Conservation (phyloP, 164 flowering plant species). For the Dillenia turbinata region DNA sequence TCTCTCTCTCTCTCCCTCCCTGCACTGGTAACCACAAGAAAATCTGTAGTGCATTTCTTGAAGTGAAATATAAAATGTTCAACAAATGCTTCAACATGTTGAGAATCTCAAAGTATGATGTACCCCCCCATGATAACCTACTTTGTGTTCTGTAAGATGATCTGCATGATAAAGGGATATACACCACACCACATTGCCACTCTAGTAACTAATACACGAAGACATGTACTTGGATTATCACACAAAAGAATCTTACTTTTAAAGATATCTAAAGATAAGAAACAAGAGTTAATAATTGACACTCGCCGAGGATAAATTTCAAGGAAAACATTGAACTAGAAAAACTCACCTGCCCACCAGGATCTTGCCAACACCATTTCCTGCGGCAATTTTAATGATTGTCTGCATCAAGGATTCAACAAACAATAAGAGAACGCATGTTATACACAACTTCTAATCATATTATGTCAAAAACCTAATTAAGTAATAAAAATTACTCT, state of each 20-base stretch:
- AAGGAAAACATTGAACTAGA: neutral
- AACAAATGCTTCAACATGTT: too few species aligned
- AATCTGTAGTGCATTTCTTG: too few species aligned
- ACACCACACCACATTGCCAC: too few species aligned
- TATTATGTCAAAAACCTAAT: neutral
- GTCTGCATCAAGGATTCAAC: constrained; percentile 40
- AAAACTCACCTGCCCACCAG: constrained; percentile 80
- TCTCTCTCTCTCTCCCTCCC: too few species aligned
- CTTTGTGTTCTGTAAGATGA: too few species aligned
- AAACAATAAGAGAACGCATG: neutral
- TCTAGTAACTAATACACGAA: too few species aligned
- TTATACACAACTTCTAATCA: neutral
- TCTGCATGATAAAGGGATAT: too few species aligned
- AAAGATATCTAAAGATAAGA: neutral
- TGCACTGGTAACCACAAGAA: too few species aligned
- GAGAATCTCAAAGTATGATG: too few species aligned
- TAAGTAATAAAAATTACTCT: neutral
- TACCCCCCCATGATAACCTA: too few species aligned
- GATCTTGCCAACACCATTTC: constrained; percentile 91
- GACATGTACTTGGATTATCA: neutral
- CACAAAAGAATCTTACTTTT: neutral
- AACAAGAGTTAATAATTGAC: neutral
- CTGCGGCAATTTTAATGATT: constrained; percentile 93
- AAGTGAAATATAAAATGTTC: too few species aligned
- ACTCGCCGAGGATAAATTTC: too few species aligned